Base-by-base conservation (phyloP, 805 yeast genomes). In the Monosporozyma unispora region DNA sequence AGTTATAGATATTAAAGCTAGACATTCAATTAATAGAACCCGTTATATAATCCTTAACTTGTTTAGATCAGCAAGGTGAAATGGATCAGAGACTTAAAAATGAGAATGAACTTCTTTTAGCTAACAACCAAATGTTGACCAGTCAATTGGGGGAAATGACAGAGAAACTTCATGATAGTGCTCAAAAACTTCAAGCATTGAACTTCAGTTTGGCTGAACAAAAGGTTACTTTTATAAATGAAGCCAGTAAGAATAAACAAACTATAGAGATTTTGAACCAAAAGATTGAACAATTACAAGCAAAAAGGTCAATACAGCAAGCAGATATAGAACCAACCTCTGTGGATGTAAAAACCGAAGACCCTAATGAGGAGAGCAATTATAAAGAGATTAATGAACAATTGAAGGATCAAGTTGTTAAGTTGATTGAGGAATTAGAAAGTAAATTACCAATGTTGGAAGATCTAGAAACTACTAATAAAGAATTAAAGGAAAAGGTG, bases 371-470 rank as follows among this genome's bases (percentile, higher is more conserved):
- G 18, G 41, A 21, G 9, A 19, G 7, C 4, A 39, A 14, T 22
- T 22, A 22, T 22, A 22, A 11, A 22, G 18, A 21, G 28, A n/a
- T 22, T 16, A 35, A 35, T 19, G 22, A 16, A 2, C 39, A 77
- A 48, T 72, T 91, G 51, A 85, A 89, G 49, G 65, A 71, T 33
- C 91, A 87, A 63, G 71, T 90, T 50, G 83, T 84, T 56, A 71
- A 74, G 1, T 81, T 91, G 55, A 79, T 89, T 29, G 72, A 74
- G 18, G 96, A 89, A 63, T 70, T 90, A 53, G 95, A 88, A 58
- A 73, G 77, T 28, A 82, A 85, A 58, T 81, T 87, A 49, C 97
- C 98, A 0, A 70, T 82, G 2, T 75, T 91, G 44, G 78, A 71
- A 67, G 82, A 81, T 47, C 84, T 81, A 57, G 81, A 74, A 66